Evolutionary conservation across 73 alveolate genomes (phyloP), one percentile per base, ranked within the genome.

Genomic region (Symbiodinium pilosum): DNA sequence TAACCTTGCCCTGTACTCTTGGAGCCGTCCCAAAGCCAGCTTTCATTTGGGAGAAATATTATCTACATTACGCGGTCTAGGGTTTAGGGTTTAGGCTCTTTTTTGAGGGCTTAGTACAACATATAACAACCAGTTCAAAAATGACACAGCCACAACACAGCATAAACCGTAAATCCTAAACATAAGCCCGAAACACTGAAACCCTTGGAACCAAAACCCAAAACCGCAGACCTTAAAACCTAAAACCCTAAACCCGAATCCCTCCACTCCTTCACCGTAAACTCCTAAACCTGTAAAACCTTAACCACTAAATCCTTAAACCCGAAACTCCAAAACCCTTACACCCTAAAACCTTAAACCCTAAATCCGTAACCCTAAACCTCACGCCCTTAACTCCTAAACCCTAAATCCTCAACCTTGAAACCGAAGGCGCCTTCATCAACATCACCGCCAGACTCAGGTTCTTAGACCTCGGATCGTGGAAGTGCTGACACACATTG

Each of bases 391-490:
- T 6, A 6, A 9, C 14, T 47, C 14, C 21, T 6, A 47, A 47
- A 40, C 38, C 87, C 87, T 32, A 77, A 40, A 77, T 24, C 42
- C 86, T 73, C 24, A 11, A 77, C 43, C 54, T 30, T 77, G 54
- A 36, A 77, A 24, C 47, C 28, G 54, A 44, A 24, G 28, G 89
- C 12, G 34, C 97, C 97, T 91, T 91, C 97, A 91, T 91, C 88
- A 91, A 86, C 97, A 91, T 91, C 39, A 91, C 97, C 16, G 97
- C 97, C 73, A 91, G 44, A 88, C 97, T 91, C 56, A 91, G 87
- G 41, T 91, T 91, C 41, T 86, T 40, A 0, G 97, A 91, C 97
- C 97, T 91, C 36, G 77, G 77, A 32, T n/a, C n/a, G n/a, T 64
- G 77, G 30, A 32, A 47, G 14, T 47, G 21, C 59, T 6, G 59